These are phyloP conservation scores for Aspergillus brasiliensis DNA, from an alignment of 2,329 filamentous ascomycete species.

Conservation along the genomic window DNA sequence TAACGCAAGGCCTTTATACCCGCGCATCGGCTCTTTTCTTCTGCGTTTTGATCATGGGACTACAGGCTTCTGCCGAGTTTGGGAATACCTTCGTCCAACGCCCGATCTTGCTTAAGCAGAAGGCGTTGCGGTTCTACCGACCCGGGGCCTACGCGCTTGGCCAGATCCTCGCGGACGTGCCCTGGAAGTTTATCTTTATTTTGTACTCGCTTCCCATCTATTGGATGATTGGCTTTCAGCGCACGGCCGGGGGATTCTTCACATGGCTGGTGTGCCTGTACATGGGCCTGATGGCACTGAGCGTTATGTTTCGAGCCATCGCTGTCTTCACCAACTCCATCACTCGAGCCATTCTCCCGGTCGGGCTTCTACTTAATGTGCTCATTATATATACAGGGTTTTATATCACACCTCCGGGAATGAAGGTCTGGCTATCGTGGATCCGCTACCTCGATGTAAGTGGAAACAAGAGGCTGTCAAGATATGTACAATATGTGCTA, in stretches of 20 bases:
- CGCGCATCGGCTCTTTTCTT: slow-evolving; percentile 17
- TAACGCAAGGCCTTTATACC: slow-evolving; percentile 11
- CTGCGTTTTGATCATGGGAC: slow-evolving; percentile 13
- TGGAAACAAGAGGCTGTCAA: slow-evolving; percentile 52
- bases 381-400: slow-evolving; percentile 76
- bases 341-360: slow-evolving; percentile 78
- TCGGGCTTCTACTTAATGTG: slow-evolving; percentile 73
- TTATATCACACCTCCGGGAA: slow-evolving; percentile 72
- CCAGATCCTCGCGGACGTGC: slow-evolving; percentile 74
- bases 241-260: slow-evolving; percentile 71
- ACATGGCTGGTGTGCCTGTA: slow-evolving; percentile 64
- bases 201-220: slow-evolving; percentile 73
- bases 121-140: slow-evolving; percentile 53
- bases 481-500: not conserved
- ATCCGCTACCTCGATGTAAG: slow-evolving; percentile 74
- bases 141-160: slow-evolving; percentile 74
- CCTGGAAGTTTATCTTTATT: slow-evolving; percentile 70
- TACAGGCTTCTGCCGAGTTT: slow-evolving; percentile 17
- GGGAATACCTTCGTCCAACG: slow-evolving; percentile 17
- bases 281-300: slow-evolving; percentile 60
- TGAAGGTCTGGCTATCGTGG: slow-evolving; percentile 75
- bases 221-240: slow-evolving; percentile 68
- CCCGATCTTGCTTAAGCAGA: slow-evolving; percentile 18
- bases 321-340: slow-evolving; percentile 75
- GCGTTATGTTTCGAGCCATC: slow-evolving; percentile 71